Base-by-base conservation (phyloP, 331 rosid species). In the Pyracantha coccinea region DNA sequence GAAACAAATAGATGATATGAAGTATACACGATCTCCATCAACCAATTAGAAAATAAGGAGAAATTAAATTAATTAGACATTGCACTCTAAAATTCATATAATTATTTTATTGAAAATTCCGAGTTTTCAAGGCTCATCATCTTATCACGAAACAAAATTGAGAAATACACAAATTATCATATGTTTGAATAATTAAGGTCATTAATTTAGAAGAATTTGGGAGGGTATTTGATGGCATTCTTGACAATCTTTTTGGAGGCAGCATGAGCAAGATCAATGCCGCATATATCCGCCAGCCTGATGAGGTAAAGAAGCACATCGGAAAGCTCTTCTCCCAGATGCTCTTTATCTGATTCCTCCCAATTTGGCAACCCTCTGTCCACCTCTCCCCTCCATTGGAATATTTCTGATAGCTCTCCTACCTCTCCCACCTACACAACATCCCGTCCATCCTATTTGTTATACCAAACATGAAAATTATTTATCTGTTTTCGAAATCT, bases 311-410 rank as follows among this genome's bases (percentile, higher is more conserved):
- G 81, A 71, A 86, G 75, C 17, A 86, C 89, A 76, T 86, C 87
- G 24, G 89, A 83, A 4, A 86, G 85, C 79, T 86, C 89, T 76
- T 85, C 89, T 28, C 86, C 89, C 27, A 85, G 68, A 80, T 82
- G 89, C 81, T 82, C 87, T 54, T 75, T 86, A n/a, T 83, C 87
- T 9, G 85, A 68, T 72, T 86, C 87, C 57, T 80, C 74, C 89
- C 89, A 86, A 72, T 83, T 75, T 64, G 89, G 83, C 75, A 83
- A 66, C 10, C 89, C 89, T 38, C 68, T 86, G 62, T 80, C 89
- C 68, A 86, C 89, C 79, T 86, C 89, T 65, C 89, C 89, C 54
- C 69, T 83, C 89, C 89, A 86, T 17, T 86, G 89, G 83, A 86
- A 86, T 83, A 86, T 86, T 76, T 86, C 89, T 64, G 89, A 86